Base-by-base conservation (phyloP, 1,284 basidiomycete species). In the Irpex sp. region DNA sequence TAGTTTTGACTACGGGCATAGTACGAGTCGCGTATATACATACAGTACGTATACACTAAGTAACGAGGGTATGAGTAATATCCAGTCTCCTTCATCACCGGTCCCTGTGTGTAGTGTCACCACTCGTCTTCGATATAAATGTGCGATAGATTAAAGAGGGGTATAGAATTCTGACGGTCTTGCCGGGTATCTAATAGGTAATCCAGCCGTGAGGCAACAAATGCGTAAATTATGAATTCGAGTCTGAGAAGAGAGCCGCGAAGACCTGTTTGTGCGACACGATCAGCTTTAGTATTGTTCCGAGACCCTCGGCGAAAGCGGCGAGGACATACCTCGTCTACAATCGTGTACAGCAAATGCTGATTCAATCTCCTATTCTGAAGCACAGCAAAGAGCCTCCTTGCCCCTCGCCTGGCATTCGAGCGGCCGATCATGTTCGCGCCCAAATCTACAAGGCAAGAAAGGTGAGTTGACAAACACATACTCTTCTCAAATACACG, bases 341-440 rank as follows among this genome's bases (percentile, higher is more conserved):
- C 77, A 61, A 97, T 83, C 31, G 85, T 91, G 73, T 97, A 93
- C 19, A 90, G 83, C 58, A 98, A 87, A 72, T 97, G 95, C 73
- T 97, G 94, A 74, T 97, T 98, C 43, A 98, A 79, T 17, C 96
- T 82, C 60, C 89, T 84, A 71, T 98, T 98, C 75, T 98, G 97
- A 54, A 98, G 74, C 0, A 96, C 93, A 1, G 94, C 89, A 72
- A 98, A 98, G 64, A 97, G 90, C 58, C 94, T 83, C 57, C 94
- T 83, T 3, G 96, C 95, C 5, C 95, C 97, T 53, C 94, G 84
- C 5, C 95, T 85, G 8, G 96, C 95, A 73, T 98, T 98, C 1
- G 93, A 90, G 26, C 95, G 83, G 7, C 97, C 97, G 66, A 98
- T 97, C 88, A 98, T 94, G 71, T 97, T 98, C 5, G 96, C 94